These are phyloP conservation scores for Camelina laxa DNA, from an alignment of 345 rosid genomes.

Conservation along the genomic window DNA sequence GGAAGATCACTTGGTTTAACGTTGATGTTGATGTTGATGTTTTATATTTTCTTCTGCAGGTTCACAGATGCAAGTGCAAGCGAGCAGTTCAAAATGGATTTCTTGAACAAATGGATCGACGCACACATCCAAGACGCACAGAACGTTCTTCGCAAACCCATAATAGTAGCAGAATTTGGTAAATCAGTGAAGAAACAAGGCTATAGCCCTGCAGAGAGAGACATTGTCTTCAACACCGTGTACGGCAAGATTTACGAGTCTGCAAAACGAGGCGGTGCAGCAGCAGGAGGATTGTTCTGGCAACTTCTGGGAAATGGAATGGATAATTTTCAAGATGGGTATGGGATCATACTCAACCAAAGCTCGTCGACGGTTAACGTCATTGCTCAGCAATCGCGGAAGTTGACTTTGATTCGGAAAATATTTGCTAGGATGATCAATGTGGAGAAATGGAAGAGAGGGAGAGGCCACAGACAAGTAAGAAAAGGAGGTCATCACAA, in stretches of 20 bases:
- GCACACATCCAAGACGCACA: slow-evolving; percentile 80
- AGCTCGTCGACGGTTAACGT: slow-evolving; percentile 70
- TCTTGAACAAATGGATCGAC: slow-evolving; percentile 78
- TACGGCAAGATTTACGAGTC: slow-evolving; percentile 75
- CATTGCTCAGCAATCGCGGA: slow-evolving; percentile 74
- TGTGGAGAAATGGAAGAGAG: slow-evolving; percentile 70
- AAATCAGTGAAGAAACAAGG: slow-evolving; percentile 66
- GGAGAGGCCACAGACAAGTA: slow-evolving; percentile 48
- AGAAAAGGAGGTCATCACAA: slow-evolving; percentile 46
- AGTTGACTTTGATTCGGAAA: slow-evolving; percentile 65
- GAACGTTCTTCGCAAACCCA: slow-evolving; percentile 71
- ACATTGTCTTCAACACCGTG: slow-evolving; percentile 65
- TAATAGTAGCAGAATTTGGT: slow-evolving; percentile 81
- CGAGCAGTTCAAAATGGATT: slow-evolving; percentile 56
- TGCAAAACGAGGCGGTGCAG: slow-evolving; percentile 82
- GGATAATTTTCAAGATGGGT: slow-evolving; percentile 84
- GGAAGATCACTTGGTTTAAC: background rate
- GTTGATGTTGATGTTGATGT: slow-evolving; percentile 7
- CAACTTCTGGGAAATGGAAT: slow-evolving; percentile 76
- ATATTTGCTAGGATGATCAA: slow-evolving; percentile 68
- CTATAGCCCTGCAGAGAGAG: slow-evolving; percentile 59
- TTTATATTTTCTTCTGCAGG: slow-evolving; percentile 49
- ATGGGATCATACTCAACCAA: slow-evolving; percentile 68
- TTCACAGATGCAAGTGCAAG: slow-evolving; percentile 57
- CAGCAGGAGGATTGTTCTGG: slow-evolving; percentile 94